phyloP scores from a whole-genome alignment of 768 basidiomycete species.

The Boletus subparvulus region DNA sequence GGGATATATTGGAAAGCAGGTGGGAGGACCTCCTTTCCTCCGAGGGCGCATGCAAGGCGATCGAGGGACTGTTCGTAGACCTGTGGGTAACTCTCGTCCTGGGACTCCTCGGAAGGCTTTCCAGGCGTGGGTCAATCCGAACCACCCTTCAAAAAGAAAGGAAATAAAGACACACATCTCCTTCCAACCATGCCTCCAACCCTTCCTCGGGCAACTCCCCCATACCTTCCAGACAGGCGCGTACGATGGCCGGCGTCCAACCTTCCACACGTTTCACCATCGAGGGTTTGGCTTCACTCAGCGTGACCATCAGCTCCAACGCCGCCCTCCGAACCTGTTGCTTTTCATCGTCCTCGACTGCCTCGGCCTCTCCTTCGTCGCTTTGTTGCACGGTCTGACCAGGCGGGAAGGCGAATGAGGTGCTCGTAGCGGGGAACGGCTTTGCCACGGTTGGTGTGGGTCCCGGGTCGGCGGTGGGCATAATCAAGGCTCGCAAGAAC shows the following conservation, averaged over 20 bases:
- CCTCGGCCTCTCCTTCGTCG: slow-evolving; percentile 36
- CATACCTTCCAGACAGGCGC: slow-evolving; percentile 82
- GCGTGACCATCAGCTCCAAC: slow-evolving; percentile 77
- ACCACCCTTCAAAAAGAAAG: neutral
- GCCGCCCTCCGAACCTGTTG: slow-evolving; percentile 70
- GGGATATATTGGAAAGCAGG: slow-evolving; percentile 82
- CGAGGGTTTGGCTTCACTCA: slow-evolving; percentile 70
- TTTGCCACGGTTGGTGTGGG: slow-evolving; percentile 54
- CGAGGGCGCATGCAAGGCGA: slow-evolving; percentile 75
- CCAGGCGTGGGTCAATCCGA: neutral
- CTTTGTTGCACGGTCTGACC: slow-evolving; percentile 28
- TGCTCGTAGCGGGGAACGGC: slow-evolving; percentile 37
- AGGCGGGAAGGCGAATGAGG: slow-evolving; percentile 43
- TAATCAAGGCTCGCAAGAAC: slow-evolving; percentile 70
- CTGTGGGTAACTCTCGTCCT: slow-evolving; percentile 64
- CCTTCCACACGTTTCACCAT: slow-evolving; percentile 69
- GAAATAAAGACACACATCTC: slow-evolving; percentile 59
- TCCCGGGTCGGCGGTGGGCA: slow-evolving; percentile 56
- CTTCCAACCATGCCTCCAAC: slow-evolving; percentile 62
- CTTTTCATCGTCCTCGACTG: slow-evolving; percentile 59
- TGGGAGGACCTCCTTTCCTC: slow-evolving; percentile 72
- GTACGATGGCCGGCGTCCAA: slow-evolving; percentile 69
- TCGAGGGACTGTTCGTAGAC: slow-evolving; percentile 85
- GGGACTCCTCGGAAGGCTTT: slow-evolving; percentile 63
- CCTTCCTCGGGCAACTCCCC: slow-evolving; percentile 68